Percentiles rank a stretch among this genome's conserved stretches.
Conservation (phyloP, 2,329 filamentous ascomycete species). For the Monosporascus sp. region DNA sequence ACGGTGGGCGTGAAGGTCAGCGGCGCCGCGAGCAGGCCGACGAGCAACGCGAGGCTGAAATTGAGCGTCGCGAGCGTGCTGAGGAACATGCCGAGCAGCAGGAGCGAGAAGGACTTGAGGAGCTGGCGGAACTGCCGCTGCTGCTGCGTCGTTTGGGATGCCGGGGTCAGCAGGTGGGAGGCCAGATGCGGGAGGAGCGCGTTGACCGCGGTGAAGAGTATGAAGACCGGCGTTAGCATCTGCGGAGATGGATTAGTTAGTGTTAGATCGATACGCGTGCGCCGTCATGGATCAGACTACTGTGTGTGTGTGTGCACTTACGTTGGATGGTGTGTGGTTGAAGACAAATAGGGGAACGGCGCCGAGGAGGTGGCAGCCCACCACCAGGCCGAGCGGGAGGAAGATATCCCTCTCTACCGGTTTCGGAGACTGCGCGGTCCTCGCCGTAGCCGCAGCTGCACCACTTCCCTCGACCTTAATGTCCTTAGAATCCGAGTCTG, state of each 20-base stretch:
- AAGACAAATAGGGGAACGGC: conserved; percentile 81
- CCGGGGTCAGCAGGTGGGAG: conserved; percentile 47
- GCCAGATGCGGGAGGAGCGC: conserved; percentile 51
- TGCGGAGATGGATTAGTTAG: conserved; percentile 23
- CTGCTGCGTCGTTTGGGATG: conserved; percentile 37
- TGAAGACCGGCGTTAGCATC: conserved; percentile 57
- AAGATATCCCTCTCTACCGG: conserved; percentile 60
- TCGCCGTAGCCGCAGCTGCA: conserved; percentile 12
- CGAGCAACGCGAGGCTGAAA: conserved; percentile 82
- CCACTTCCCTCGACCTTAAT: conserved; percentile 19
- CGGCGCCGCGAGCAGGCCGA: conserved; percentile 74
- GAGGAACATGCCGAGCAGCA: conserved; percentile 85
- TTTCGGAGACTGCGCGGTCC: conserved; percentile 4
- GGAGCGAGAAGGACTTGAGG: conserved; percentile 85
- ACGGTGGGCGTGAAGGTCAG: conserved; percentile 66
- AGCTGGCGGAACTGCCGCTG: conserved; percentile 68
- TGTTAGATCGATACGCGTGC: too few relatives aligned
- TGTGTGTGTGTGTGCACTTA: conserved; percentile 36
- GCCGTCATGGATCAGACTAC: too few relatives aligned
- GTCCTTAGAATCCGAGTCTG: conserved; percentile 9
- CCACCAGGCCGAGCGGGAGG: conserved; percentile 68
- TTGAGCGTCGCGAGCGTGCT: conserved; percentile 92
- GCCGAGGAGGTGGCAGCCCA: conserved; percentile 68
- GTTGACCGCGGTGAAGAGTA: conserved; percentile 50
- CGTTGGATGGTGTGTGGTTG: conserved; percentile 63